phyloP scores from a whole-genome alignment of 768 basidiomycete genomes.

The Trametes elegans region DNA sequence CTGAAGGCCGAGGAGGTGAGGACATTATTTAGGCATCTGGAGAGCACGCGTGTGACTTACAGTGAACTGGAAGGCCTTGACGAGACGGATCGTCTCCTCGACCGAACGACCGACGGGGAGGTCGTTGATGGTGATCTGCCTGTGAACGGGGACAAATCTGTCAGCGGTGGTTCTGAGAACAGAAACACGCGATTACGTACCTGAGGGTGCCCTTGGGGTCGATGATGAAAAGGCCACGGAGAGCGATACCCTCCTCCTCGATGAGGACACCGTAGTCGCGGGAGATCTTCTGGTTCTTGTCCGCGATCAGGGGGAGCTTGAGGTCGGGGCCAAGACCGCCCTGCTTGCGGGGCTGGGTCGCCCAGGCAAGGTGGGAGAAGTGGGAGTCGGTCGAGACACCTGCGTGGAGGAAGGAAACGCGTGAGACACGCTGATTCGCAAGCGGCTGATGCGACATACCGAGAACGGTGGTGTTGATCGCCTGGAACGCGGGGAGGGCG shows the following conservation, averaged over 20 bases:
- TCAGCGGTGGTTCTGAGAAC: neutral
- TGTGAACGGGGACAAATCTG: slow-evolving; percentile 24
- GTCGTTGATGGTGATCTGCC: slow-evolving; percentile 88
- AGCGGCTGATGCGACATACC: slow-evolving; percentile 44
- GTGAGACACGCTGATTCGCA: neutral
- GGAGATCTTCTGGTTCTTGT: slow-evolving; percentile 74
- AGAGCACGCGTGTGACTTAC: slow-evolving; percentile 40
- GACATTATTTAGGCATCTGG: neutral
- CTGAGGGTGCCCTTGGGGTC: slow-evolving; percentile 79
- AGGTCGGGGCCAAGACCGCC: slow-evolving; percentile 91
- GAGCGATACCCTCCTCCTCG: slow-evolving; percentile 84
- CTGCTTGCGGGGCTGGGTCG: slow-evolving; percentile 73
- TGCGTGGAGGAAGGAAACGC: slow-evolving; percentile 26
- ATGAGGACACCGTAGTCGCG: slow-evolving; percentile 87
- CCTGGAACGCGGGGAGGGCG: slow-evolving; percentile 71
- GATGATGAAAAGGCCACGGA: slow-evolving; percentile 85
- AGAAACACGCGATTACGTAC: slow-evolving; percentile 37
- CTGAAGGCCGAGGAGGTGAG: slow-evolving; percentile 34
- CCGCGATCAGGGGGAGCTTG: slow-evolving; percentile 79
- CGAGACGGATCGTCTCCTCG: slow-evolving; percentile 85
- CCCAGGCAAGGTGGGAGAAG: slow-evolving; percentile 86
- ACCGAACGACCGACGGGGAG: slow-evolving; percentile 94
- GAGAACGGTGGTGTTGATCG: slow-evolving; percentile 71
- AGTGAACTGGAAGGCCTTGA: slow-evolving; percentile 92
- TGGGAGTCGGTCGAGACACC: slow-evolving; percentile 89